phyloP scores from a whole-genome alignment of 768 basidiomycete species.

The Aureoboletus auriporus region DNA sequence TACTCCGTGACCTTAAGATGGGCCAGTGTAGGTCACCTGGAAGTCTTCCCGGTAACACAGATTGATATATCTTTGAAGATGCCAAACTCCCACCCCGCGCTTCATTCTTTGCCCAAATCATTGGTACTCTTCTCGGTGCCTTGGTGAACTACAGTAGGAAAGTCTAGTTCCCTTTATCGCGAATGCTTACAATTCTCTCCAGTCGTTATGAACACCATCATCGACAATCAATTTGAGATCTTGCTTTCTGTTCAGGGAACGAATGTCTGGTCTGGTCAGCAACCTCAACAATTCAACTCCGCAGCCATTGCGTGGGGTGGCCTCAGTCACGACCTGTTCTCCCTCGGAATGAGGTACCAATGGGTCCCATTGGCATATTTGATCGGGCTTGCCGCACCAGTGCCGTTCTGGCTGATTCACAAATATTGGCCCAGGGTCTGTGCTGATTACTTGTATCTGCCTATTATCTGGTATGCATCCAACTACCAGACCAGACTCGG shows the following conservation, averaged over 20 bases:
- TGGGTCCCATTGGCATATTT: slow-evolving; percentile 39
- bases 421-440: slow-evolving; percentile 30
- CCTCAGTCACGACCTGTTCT: slow-evolving; percentile 33
- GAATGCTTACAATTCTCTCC: slow-evolving; percentile 22
- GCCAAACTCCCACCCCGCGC: slow-evolving; percentile 61
- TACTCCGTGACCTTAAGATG: slow-evolving; percentile 60
- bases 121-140: slow-evolving; percentile 53
- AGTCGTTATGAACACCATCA: slow-evolving; percentile 58
- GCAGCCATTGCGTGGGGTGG: slow-evolving; percentile 39
- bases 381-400: slow-evolving; percentile 32
- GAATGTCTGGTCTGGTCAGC: slow-evolving; percentile 30
- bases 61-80: slow-evolving; percentile 24
- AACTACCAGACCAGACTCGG: not conserved
- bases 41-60: slow-evolving; percentile 29
- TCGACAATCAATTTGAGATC: slow-evolving; percentile 46
- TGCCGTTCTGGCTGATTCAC: slow-evolving; percentile 42
- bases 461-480: slow-evolving; percentile 24
- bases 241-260: slow-evolving; percentile 54
- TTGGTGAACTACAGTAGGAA: slow-evolving; percentile 42
- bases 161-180: not conserved
- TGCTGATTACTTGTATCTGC: slow-evolving; percentile 26
- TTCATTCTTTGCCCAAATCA: slow-evolving; percentile 55
- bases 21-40: slow-evolving; percentile 16
- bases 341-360: slow-evolving; percentile 26
- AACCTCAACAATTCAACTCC: slow-evolving; percentile 27